These are phyloP conservation scores for Astragalus glycyphyllos DNA, from an alignment of 306 rosid genomes.

Conservation along the genomic window DNA sequence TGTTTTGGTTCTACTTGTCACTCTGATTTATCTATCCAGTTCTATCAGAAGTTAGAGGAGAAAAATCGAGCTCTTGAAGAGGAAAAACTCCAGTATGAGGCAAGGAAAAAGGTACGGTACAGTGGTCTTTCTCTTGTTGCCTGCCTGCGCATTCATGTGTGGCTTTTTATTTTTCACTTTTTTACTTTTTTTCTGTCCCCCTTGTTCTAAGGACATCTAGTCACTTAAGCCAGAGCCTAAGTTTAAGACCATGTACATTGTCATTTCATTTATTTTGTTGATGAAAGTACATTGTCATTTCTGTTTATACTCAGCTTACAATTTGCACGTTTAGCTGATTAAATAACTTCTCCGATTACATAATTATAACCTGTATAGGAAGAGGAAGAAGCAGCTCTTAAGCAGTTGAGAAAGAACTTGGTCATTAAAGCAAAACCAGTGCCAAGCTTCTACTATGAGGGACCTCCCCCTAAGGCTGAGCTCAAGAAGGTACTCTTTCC, in stretches of 20 bases:
- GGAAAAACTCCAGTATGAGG: constrained; percentile 76
- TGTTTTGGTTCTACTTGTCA: constrained; percentile 35
- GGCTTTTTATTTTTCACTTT: not conserved
- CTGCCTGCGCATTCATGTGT: constrained; percentile 29
- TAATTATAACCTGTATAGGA: constrained; percentile 59
- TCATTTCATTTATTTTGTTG: not conserved
- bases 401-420: constrained; percentile 80
- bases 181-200: not conserved
- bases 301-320: constrained; percentile 18
- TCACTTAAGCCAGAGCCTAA: constrained; percentile 25
- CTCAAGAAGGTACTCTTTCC: constrained; percentile 77
- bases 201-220: constrained; percentile 18
- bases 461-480: constrained; percentile 83
- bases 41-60: constrained; percentile 84
- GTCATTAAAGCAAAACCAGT: constrained; percentile 95
- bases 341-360: constrained; percentile 26
- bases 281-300: not conserved
- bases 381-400: constrained; percentile 94
- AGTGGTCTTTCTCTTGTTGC: constrained; percentile 8
- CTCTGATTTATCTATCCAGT: constrained; percentile 60
- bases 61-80: constrained; percentile 89
- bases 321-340: constrained; percentile 19
- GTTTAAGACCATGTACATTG: constrained; percentile 16
- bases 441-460: constrained; percentile 91
- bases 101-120: constrained; percentile 80